phyloP scores from a whole-genome alignment of 345 rosid genomes.

The Populus tremula region DNA sequence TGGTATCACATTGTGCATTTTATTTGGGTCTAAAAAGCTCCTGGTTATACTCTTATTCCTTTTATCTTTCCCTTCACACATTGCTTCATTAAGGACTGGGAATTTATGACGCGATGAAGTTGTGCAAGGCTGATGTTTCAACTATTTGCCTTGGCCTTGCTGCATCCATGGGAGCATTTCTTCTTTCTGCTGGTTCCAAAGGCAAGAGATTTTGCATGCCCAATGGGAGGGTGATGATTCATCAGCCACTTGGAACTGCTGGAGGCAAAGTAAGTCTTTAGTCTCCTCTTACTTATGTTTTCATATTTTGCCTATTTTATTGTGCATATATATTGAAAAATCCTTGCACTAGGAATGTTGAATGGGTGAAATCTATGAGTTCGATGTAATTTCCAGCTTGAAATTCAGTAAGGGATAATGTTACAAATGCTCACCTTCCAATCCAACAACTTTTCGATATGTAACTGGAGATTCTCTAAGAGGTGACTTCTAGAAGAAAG shows the following conservation, averaged over 20 bases:
- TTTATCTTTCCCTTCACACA: slow-evolving; percentile 4
- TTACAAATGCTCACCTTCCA: neutral
- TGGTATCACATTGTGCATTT: neutral
- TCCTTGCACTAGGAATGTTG: neutral
- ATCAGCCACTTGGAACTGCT: slow-evolving; percentile 84
- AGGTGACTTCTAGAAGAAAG: too few species aligned
- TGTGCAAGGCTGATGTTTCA: slow-evolving; percentile 93
- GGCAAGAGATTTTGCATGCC: slow-evolving; percentile 98
- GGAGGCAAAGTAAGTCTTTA: slow-evolving; percentile 68
- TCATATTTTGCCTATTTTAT: neutral
- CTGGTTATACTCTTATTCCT: slow-evolving; percentile 3
- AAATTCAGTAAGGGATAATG: neutral
- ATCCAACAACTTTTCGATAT: neutral
- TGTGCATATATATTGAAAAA: neutral
- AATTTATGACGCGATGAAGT: slow-evolving; percentile 93
- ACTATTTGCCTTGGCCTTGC: slow-evolving; percentile 92
- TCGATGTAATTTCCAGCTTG: neutral
- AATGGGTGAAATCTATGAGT: neutral
- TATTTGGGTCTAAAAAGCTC: neutral
- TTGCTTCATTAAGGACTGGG: slow-evolving; percentile 66
- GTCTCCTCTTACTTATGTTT: slow-evolving; percentile 2
- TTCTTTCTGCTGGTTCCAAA: slow-evolving; percentile 80
- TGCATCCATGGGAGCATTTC: slow-evolving; percentile 92
- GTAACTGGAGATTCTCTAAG: too few species aligned
- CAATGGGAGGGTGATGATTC: slow-evolving; percentile 89